Base-by-base conservation (phyloP, 495 filamentous ascomycete species). In the Ramalina peruviana region DNA sequence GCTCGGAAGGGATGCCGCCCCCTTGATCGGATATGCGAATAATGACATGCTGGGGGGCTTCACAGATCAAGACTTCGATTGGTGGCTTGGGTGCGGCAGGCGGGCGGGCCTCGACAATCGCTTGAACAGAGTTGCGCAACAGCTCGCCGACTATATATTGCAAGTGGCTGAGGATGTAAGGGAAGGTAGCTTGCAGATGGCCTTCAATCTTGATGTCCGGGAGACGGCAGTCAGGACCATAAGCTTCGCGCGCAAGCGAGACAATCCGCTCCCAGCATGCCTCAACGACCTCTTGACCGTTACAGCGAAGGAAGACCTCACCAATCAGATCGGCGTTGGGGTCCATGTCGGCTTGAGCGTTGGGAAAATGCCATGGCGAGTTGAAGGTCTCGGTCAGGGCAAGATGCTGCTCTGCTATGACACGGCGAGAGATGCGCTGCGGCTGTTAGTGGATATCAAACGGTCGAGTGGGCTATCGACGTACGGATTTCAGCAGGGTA, bases 91-190 rank as follows among this genome's bases (percentile, higher is more conserved):
- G 63, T 42, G 10, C 63, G 60, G 21, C 65, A 58, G n/a, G 12
- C 6, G 65, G 58, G 26, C 76, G 73, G 57, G 78, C 79, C 58
- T 95, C 92, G 36, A 88, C 79, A 4, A 89, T 81, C 20, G 88
- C 90, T 64, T 97, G 88, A 21, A 99, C 81, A 1, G 86, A 90
- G 66, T 99, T 99, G 49, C 92, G 81, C 16, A 99, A 73, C 11
- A 99, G 80, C 65, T 99, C 92, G 36, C 92, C 88, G 50, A 97
- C 77, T 58, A 97, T 96, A 61, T 97, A 99, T 67, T 99, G 88
- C 44, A 99, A 72, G 61, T 97, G 93, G 57, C 83, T 90, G 17
- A 93, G 76, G 52, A 97, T 97, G 54, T 95, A 99, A 2, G 93
- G 93, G 61, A 99, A 97, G 9, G 82, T 94, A 0, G 87, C 88